A percentile compares a stretch with the other conserved stretches of the same genome.
These are phyloP conservation scores for Neolecta irregularis DNA, from an alignment of 1,139 yeast species.

Conservation along the genomic window DNA sequence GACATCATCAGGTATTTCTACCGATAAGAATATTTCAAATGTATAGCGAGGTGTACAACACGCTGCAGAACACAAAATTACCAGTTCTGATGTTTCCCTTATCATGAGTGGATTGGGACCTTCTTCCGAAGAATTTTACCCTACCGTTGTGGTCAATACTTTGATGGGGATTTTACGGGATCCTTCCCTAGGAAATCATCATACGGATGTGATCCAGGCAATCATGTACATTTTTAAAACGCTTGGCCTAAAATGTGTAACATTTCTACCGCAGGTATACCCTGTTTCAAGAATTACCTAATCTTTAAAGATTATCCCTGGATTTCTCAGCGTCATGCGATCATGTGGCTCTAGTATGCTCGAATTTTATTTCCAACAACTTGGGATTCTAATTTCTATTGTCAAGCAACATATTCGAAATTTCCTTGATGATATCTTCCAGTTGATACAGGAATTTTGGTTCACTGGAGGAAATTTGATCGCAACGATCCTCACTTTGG, in stretches of 20 bases:
- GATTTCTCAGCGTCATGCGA: conserved; percentile 71
- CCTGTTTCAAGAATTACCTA: not conserved
- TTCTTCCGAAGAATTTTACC: conserved; percentile 82
- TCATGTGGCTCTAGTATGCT: conserved; percentile 68
- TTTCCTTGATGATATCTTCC: conserved; percentile 61
- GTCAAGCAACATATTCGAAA: conserved; percentile 87
- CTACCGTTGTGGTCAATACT: conserved; percentile 82
- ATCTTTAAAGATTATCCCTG: conserved; percentile 47
- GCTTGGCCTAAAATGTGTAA: conserved; percentile 73
- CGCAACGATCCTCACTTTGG: conserved; percentile 59
- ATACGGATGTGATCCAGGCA: conserved; percentile 81
- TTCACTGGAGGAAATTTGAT: conserved; percentile 41
- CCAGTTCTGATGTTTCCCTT: conserved; percentile 65
- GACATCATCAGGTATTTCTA: conserved; percentile 40
- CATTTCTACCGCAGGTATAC: conserved; percentile 49
- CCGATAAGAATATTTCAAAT: too few species aligned
- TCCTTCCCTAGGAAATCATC: conserved; percentile 70
- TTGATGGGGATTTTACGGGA: conserved; percentile 73
- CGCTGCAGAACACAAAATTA: conserved; percentile 54
- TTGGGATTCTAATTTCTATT: conserved; percentile 61
- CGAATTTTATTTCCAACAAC: conserved; percentile 79
- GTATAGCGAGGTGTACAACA: too few species aligned
- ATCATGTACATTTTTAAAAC: conserved; percentile 82
- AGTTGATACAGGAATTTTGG: conserved; percentile 61
- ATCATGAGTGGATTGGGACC: conserved; percentile 92